Evolutionary conservation across 371 early-diverging fungal genomes (phyloP), one percentile per base, ranked within the genome.

Genomic region (Mucor saturninus): DNA sequence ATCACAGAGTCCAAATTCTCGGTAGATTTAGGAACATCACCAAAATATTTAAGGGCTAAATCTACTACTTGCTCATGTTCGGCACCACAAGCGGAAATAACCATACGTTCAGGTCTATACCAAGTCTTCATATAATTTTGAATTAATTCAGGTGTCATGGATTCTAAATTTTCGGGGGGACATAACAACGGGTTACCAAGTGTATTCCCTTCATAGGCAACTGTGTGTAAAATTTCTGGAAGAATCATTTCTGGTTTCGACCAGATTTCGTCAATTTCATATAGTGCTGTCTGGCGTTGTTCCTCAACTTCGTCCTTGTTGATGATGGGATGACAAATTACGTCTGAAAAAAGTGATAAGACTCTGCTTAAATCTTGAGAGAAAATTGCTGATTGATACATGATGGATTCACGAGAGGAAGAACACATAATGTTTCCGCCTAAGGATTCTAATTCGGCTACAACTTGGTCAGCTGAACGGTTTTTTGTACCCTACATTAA

Each of bases 361-460:
- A 93, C 87, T 26, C 85, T 77, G 4, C 83, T 77, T 9, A 96
- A 73, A 72, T 95, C 94, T 67, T 93, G 87, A 13, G 86, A 87
- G 71, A 97, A 93, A 28, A 97, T 91, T 4, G 95, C 88, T 0
- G 93, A 91, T 74, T 96, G 97, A 73, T 95, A 96, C 89, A 95
- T 92, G 74, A 97, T 93, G 51, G 89, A 86, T 75, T 98, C 98
- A 21, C 97, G 89, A n/a, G 93, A 89, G 39, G 92, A 88, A 35
- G 93, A 91, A 54, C 95, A 91, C 82, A 89, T 87, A 35, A 97
- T 84, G 56, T 94, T 95, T 26, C 96, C 96, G 13, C 97, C 97
- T 15, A 97, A 75, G 21, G 86, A 81, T 62, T 96, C 97, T 48
- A 97, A 76, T 69, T 89, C 83, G 28, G 85, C 77, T 62, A 90